A percentile compares a stretch with the other conserved stretches of the same genome.
These are phyloP conservation scores for Tetratostichococcus sp. DNA, from an alignment of 139 green algal genomes.

Conservation along the genomic window DNA sequence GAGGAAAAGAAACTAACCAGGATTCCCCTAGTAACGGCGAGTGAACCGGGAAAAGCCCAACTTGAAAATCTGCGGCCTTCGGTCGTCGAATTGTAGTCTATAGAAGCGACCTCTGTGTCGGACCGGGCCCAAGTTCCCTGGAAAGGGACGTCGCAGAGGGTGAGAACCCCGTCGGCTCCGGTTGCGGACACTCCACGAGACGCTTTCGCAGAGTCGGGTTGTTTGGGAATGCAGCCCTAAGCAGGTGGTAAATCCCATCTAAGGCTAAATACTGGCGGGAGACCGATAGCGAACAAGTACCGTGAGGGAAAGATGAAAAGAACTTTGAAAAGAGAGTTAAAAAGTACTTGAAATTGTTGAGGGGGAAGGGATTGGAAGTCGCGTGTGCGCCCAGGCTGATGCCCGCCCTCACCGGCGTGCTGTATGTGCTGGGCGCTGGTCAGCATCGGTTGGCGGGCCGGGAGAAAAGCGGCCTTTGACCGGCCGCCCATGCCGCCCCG, in stretches of 20 bases:
- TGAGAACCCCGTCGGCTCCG: constrained; percentile 78
- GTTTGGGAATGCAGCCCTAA: constrained; percentile 92
- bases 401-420: constrained; percentile 48
- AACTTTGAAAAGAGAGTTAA: constrained; percentile 96
- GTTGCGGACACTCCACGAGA: constrained; percentile 57
- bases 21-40: constrained; percentile 91
- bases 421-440: constrained; percentile 70
- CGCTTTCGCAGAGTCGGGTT: constrained; percentile 83
- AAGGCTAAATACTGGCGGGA: constrained; percentile 91
- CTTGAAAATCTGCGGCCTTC: constrained; percentile 77
- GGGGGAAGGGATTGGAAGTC: constrained; percentile 79
- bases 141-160: constrained; percentile 78
- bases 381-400: constrained; percentile 68
- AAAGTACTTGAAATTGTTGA: constrained; percentile 95
- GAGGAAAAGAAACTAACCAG: constrained; percentile 95
- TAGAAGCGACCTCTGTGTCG: constrained; percentile 67
- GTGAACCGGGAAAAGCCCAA: constrained; percentile 83
- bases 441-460: constrained; percentile 72
- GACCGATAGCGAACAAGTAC: constrained; percentile 96
- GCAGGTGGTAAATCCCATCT: constrained; percentile 89
- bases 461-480: constrained; percentile 62
- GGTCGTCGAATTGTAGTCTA: constrained; percentile 84
- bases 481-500: constrained; percentile 45
- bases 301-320: constrained; percentile 96
- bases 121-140: constrained; percentile 63